These are phyloP conservation scores for Borealophlyctis nickersoniae DNA, from an alignment of 192 early-diverging fungal species.

Conservation along the genomic window DNA sequence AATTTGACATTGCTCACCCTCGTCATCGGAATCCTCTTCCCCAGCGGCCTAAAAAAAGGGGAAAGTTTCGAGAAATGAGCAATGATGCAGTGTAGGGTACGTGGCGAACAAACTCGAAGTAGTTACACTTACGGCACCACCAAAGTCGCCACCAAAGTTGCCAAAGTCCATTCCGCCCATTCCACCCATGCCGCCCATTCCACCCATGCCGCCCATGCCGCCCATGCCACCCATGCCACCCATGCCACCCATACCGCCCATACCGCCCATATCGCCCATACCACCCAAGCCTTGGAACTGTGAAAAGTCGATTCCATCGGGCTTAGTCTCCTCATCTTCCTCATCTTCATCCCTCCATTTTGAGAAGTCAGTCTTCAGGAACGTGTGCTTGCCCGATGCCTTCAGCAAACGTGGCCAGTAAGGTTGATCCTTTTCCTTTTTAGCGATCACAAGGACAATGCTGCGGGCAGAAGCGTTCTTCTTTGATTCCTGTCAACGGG, in stretches of 20 bases:
- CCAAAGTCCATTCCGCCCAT: constrained; percentile 57
- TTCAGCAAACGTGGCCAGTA: constrained; percentile 88
- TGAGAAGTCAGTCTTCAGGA: constrained; percentile 86
- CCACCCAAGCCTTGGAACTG: constrained; percentile 44
- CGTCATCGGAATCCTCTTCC: constrained; percentile 32
- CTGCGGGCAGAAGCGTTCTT: constrained; percentile 65
- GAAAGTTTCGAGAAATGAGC: too few relatives aligned
- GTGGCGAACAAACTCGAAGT: constrained; percentile 4
- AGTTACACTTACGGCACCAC: not conserved
- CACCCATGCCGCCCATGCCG: constrained; percentile 64
- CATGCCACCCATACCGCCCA: constrained; percentile 51
- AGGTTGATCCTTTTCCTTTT: constrained; percentile 58
- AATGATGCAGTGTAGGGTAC: not conserved
- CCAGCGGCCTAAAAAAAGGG: not conserved
- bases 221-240: constrained; percentile 45
- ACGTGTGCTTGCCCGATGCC: constrained; percentile 62
- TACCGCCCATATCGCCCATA: constrained; percentile 58
- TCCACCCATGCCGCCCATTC: constrained; percentile 39
- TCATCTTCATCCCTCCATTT: constrained; percentile 93
- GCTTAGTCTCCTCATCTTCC: constrained; percentile 67
- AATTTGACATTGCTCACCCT: too few relatives aligned
- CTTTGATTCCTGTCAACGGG: constrained; percentile 56
- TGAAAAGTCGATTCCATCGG: constrained; percentile 65
- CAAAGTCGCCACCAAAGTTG: constrained; percentile 38
- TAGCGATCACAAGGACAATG: constrained; percentile 67